phyloP scores from a whole-genome alignment of 345 rosid species.

The Kernera saxatilis region DNA sequence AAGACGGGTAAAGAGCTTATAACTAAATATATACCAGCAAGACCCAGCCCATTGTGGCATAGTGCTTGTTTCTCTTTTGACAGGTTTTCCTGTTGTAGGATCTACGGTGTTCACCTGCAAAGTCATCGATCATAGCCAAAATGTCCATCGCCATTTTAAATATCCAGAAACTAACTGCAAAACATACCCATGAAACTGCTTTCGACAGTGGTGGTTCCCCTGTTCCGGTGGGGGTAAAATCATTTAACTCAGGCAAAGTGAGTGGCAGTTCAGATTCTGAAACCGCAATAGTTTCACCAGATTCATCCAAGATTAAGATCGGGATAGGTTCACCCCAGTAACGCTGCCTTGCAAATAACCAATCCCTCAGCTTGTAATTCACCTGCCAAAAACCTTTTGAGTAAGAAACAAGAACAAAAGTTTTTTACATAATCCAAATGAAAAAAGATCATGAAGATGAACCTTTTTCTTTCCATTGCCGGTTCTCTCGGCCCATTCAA shows the following conservation, averaged over 20 bases:
- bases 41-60: slow-evolving; percentile 99
- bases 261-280: slow-evolving; percentile 78
- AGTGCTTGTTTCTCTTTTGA: slow-evolving; percentile 89
- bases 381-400: slow-evolving; percentile 41
- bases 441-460: slow-evolving; percentile 6
- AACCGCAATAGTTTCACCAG: slow-evolving; percentile 61
- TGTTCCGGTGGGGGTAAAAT: slow-evolving; percentile 87
- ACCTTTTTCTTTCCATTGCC: slow-evolving; percentile 92
- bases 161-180: neutral
- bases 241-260: slow-evolving; percentile 77
- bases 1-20: neutral
- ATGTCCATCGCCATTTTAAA: neutral
- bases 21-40: slow-evolving; percentile 60
- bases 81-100: slow-evolving; percentile 66
- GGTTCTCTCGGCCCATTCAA: slow-evolving; percentile 76
- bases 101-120: slow-evolving; percentile 59
- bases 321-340: slow-evolving; percentile 99
- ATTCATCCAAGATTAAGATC: slow-evolving; percentile 60
- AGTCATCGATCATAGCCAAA: neutral
- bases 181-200: slow-evolving; percentile 75
- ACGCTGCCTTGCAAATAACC: slow-evolving; percentile 98
- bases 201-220: slow-evolving; percentile 94
- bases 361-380: slow-evolving; percentile 89
- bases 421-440: neutral
- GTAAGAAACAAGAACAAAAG: slow-evolving; percentile 14